Evolutionary conservation across 345 rosid species (phyloP).

Genomic region (Orychophragmus violaceus): DNA sequence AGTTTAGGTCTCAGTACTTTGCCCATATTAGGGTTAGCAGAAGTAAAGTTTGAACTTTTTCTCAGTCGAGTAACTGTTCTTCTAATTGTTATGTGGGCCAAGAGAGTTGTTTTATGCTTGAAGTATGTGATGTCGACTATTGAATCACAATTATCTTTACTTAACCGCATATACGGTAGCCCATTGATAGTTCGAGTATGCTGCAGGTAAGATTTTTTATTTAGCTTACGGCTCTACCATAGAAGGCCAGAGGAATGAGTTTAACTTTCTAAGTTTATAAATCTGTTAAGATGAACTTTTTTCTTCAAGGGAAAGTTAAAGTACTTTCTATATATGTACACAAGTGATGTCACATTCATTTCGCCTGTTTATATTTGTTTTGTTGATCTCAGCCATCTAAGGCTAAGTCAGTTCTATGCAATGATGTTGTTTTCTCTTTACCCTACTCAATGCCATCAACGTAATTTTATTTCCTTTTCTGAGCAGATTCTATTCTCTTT

Average conservation of each 20-base stretch:
- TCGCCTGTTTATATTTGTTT: not conserved
- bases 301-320: not conserved
- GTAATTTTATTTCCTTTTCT: slow-evolving; percentile 15
- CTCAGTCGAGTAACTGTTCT: not conserved
- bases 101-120: not conserved
- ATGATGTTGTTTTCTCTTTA: not conserved
- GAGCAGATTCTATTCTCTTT: slow-evolving; percentile 91
- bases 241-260: not conserved
- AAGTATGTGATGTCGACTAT: not conserved
- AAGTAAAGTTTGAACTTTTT: not conserved
- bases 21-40: not conserved
- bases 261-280: not conserved
- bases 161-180: not conserved
- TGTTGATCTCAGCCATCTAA: not conserved
- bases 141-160: not conserved
- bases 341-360: not conserved
- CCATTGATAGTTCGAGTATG: not conserved
- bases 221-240: not conserved
- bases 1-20: not conserved
- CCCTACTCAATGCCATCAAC: not conserved
- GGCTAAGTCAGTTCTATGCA: not conserved
- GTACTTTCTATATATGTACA: not conserved
- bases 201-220: not conserved
- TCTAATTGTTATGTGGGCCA: not conserved
- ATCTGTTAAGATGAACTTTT: not conserved